phyloP scores from a whole-genome alignment of 139 green algal genomes.

The Tetradesmus lagerheimii region DNA sequence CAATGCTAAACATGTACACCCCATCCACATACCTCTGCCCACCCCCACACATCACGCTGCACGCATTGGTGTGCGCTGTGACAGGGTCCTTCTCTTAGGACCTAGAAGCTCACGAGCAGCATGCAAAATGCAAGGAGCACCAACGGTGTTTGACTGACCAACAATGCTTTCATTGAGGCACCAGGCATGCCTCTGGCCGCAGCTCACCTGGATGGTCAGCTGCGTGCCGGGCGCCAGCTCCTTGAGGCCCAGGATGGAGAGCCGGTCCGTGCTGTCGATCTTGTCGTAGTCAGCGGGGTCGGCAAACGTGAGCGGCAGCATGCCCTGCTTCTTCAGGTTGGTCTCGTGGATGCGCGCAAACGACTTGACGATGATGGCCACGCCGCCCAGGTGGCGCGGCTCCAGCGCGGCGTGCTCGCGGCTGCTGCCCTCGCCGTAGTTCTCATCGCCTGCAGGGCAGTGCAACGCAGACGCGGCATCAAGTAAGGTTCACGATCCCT shows the following conservation, averaged over 20 bases:
- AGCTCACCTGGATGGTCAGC: conserved; percentile 75
- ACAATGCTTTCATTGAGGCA: too few species aligned
- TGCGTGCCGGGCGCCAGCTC: conserved; percentile 82
- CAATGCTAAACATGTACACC: too few species aligned
- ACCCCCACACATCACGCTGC: too few species aligned
- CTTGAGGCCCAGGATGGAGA: conserved; percentile 90
- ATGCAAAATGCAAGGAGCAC: too few species aligned
- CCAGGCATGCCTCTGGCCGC: too few species aligned
- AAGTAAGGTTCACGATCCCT: too few species aligned
- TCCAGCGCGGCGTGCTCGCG: conserved; percentile 96
- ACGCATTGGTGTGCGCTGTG: too few species aligned
- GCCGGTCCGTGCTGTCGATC: conserved; percentile 70
- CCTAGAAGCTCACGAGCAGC: too few species aligned
- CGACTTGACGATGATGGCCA: conserved; percentile 93
- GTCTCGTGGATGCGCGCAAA: conserved; percentile 99
- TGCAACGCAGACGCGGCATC: background rate
- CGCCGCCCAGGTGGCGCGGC: conserved; percentile 92
- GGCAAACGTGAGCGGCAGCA: conserved; percentile 85
- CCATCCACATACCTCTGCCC: too few species aligned
- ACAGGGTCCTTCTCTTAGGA: too few species aligned
- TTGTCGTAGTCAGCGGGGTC: conserved; percentile 96
- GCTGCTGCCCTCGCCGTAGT: conserved; percentile 93
- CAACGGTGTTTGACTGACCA: too few species aligned
- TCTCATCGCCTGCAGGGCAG: conserved; percentile 79
- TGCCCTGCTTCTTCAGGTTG: conserved; percentile 98